These are phyloP conservation scores for Aspergillaceae sp. DNA, from an alignment of 2,329 filamentous ascomycete species.

Conservation along the genomic window DNA sequence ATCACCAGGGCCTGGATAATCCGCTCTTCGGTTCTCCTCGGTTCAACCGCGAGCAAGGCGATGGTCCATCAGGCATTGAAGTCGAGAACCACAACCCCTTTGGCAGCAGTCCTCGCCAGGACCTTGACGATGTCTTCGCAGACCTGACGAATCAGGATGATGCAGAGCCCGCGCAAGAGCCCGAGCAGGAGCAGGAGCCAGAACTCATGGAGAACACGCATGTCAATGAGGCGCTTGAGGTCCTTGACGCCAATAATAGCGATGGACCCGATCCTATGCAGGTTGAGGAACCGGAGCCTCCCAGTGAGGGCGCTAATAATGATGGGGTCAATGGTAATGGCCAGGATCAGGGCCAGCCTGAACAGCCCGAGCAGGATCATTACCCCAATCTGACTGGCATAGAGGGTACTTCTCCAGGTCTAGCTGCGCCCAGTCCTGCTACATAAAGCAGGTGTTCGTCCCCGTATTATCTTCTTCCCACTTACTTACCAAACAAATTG, in stretches of 20 bases:
- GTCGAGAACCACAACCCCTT: constrained; percentile 26
- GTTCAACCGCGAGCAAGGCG: constrained; percentile 28
- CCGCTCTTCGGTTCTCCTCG: constrained; percentile 36
- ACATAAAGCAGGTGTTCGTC: no score
- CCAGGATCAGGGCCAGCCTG: no score
- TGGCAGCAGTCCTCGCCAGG: constrained; percentile 32
- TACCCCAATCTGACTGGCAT: not conserved
- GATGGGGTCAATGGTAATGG: constrained; percentile 12
- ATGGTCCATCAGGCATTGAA: constrained; percentile 22
- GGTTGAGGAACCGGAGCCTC: constrained; percentile 13
- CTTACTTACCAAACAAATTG: no score
- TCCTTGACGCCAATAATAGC: constrained; percentile 32
- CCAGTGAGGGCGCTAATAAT: constrained; percentile 3
- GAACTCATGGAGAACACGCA: constrained; percentile 38
- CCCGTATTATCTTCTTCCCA: no score
- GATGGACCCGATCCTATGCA: constrained; percentile 23
- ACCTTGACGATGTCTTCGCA: constrained; percentile 39
- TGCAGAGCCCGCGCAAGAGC: constrained; percentile 23
- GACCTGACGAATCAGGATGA: constrained; percentile 38
- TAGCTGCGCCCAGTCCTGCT: no score
- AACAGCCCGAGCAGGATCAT: constrained; percentile 9
- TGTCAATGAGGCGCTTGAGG: constrained; percentile 40
- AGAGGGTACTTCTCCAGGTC: not conserved
- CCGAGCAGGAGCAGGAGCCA: constrained; percentile 18
- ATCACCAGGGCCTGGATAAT: constrained; percentile 26